These are phyloP conservation scores for Ogataea kodamae DNA, from an alignment of 805 yeast genomes.

Conservation along the genomic window DNA sequence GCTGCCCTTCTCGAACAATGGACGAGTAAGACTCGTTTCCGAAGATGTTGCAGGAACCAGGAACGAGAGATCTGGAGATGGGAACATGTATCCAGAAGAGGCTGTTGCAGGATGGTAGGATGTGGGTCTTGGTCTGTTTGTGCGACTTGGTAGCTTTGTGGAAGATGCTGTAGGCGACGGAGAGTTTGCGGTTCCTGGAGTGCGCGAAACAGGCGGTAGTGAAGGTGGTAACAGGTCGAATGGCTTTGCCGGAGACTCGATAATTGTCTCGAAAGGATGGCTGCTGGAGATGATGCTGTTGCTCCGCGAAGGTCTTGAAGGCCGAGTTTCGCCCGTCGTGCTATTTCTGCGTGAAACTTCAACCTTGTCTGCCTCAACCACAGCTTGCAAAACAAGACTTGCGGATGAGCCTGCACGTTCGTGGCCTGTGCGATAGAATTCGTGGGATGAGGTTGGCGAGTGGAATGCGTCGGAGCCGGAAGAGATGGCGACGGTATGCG, in stretches of 20 bases:
- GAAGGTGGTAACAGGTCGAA: conserved; percentile 24
- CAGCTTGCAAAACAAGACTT: conserved; percentile 67
- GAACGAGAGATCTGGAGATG: conserved; percentile 31
- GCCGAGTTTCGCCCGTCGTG: conserved; percentile 21
- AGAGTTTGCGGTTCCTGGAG: conserved; percentile 12
- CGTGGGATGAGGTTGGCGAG: conserved; percentile 20
- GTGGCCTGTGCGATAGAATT: conserved; percentile 22
- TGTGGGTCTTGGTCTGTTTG: conserved; percentile 74
- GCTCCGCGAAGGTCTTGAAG: conserved; percentile 16
- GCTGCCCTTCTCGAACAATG: conserved; percentile 16
- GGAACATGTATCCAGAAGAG: conserved; percentile 24
- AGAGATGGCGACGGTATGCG: conserved; percentile 36
- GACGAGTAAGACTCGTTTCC: conserved; percentile 22
- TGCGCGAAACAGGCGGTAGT: conserved; percentile 26
- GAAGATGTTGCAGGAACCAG: conserved; percentile 26
- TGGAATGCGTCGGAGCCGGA: conserved; percentile 27
- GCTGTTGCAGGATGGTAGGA: conserved; percentile 72
- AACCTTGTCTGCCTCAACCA: conserved; percentile 57
- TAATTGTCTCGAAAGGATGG: conserved; percentile 40
- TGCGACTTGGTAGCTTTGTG: conserved; percentile 29
- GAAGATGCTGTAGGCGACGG: conserved; percentile 11
- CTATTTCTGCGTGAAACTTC: conserved; percentile 34
- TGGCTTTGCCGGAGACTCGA: conserved; percentile 36
- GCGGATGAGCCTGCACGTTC: conserved; percentile 47
- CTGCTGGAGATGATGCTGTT: conserved; percentile 15